Evolutionary conservation across 768 basidiomycete species (phyloP).

Genomic region (Mycena belliarum): DNA sequence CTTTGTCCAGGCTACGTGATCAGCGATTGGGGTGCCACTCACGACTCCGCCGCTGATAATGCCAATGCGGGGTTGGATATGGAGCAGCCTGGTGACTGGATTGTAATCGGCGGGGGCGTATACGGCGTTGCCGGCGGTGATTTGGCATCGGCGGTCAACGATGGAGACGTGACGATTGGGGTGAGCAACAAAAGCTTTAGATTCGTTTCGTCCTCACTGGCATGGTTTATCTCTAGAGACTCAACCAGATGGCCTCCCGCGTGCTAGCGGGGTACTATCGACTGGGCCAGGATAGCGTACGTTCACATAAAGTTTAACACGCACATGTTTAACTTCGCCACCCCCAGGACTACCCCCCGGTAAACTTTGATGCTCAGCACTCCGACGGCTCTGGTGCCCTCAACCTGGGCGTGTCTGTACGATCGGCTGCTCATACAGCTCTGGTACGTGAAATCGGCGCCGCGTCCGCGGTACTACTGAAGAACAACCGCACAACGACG

Average conservation of each 20-base stretch:
- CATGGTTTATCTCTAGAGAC: no score
- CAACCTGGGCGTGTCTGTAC: conserved; percentile 46
- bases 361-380: conserved; percentile 48
- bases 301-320: conserved; percentile 52
- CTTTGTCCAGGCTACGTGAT: conserved; percentile 51
- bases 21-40: conserved; percentile 31
- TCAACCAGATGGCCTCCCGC: conserved; percentile 48
- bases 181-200: no score
- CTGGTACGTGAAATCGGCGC: conserved; percentile 65
- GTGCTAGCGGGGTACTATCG: conserved; percentile 49
- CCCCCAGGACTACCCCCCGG: conserved; percentile 52
- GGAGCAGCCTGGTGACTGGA: conserved; percentile 30
- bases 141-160: no score
- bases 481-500: conserved; percentile 56
- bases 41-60: conserved; percentile 23
- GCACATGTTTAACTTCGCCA: conserved; percentile 36
- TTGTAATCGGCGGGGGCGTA: conserved; percentile 35
- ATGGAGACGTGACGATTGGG: no score
- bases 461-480: conserved; percentile 66
- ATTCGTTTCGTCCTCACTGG: no score
- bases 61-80: conserved; percentile 27
- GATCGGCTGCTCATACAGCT: conserved; percentile 45
- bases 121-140: conserved; percentile 28
- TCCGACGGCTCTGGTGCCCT: conserved; percentile 45
- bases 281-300: conserved; percentile 46